phyloP scores from a whole-genome alignment of 2,329 filamentous ascomycete species.

The Alternaria brassicae region DNA sequence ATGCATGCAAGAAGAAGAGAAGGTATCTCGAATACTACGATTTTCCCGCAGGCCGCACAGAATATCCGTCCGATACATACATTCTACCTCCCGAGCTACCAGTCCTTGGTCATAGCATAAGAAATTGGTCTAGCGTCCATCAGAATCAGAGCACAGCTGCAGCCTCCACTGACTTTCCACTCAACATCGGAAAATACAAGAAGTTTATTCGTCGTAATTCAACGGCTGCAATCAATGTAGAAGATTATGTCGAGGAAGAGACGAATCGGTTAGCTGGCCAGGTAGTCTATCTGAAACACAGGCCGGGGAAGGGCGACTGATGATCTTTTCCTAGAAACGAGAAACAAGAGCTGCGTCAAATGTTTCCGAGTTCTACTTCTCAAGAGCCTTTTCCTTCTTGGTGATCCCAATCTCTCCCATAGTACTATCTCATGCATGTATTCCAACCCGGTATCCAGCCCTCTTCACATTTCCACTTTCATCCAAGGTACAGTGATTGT shows the following conservation, averaged over 20 bases:
- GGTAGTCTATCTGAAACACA: background rate
- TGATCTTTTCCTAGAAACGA: no score
- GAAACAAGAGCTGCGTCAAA: no score
- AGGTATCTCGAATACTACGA: background rate
- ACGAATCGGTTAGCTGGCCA: background rate
- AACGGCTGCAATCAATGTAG: background rate
- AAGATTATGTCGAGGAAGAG: background rate
- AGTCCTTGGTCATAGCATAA: slow-evolving; percentile 22
- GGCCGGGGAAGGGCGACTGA: background rate
- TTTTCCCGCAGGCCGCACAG: background rate
- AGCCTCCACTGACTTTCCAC: slow-evolving; percentile 19
- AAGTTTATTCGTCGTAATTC: slow-evolving; percentile 9
- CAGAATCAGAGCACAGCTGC: slow-evolving; percentile 9
- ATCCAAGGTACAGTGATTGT: background rate
- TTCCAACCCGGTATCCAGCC: background rate
- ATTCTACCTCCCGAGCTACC: slow-evolving; percentile 19
- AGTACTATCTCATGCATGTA: background rate
- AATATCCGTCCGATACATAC: slow-evolving; percentile 3
- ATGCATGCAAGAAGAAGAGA: background rate
- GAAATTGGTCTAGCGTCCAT: slow-evolving; percentile 25
- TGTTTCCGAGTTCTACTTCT: background rate
- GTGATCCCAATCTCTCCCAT: no score
- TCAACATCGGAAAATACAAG: slow-evolving; percentile 18
- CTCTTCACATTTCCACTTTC: background rate
- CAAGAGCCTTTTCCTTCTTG: no score